Conservation (phyloP, 192 early-diverging fungal genomes). For the Coemansia sp. region DNA sequence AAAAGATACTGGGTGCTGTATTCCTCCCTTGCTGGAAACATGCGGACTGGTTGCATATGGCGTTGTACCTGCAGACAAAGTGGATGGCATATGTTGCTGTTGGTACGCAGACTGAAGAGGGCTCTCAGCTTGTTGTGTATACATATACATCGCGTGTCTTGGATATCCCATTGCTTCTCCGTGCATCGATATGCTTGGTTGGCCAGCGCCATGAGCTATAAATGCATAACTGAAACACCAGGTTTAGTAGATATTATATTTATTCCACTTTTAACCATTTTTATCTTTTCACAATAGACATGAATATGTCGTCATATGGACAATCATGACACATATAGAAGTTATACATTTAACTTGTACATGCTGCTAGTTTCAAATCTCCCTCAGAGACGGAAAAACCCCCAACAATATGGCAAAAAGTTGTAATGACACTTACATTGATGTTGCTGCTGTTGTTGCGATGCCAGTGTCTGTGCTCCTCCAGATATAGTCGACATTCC, state of each 20-base stretch:
- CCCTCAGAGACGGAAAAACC: neutral
- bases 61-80: neutral
- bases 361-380: neutral
- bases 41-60: conserved; percentile 5
- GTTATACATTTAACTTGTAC: neutral
- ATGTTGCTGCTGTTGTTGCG: conserved; percentile 8
- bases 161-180: neutral
- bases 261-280: neutral
- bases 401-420: neutral
- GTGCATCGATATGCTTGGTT: neutral
- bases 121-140: neutral
- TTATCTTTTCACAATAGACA: neutral
- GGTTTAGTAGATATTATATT: neutral
- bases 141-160: conserved; percentile 9
- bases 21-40: neutral
- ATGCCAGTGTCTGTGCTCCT: neutral
- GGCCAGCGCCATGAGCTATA: neutral
- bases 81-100: conserved; percentile 4
- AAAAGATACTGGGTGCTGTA: neutral
- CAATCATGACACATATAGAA: neutral
- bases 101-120: conserved; percentile 3
- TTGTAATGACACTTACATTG: conserved; percentile 3
- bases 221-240: neutral
- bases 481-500: neutral
- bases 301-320: neutral